phyloP scores from a whole-genome alignment of 345 rosid genomes.

The Alliaria petiolata region DNA sequence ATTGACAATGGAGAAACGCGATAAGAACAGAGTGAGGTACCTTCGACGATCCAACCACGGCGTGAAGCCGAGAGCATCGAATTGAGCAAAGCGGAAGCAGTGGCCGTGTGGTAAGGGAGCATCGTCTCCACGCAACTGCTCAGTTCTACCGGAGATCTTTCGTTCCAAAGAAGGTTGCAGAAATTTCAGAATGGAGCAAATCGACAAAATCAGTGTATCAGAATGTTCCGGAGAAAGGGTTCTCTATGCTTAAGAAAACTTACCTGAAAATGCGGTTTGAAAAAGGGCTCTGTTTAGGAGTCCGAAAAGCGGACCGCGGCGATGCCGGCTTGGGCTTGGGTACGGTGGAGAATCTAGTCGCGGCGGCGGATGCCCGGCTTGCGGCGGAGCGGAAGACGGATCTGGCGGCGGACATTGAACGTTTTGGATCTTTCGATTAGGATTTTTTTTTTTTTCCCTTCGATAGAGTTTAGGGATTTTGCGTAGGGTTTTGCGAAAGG shows the following conservation, averaged over 20 bases:
- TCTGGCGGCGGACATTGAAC: slow-evolving; percentile 70
- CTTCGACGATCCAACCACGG: slow-evolving; percentile 33
- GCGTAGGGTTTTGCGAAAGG: slow-evolving; percentile 12
- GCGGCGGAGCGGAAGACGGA: slow-evolving; percentile 63
- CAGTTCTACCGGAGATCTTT: slow-evolving; percentile 76
- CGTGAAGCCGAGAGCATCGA: slow-evolving; percentile 68
- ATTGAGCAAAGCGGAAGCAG: slow-evolving; percentile 86
- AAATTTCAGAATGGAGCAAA: neutral
- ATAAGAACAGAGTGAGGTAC: slow-evolving; percentile 16
- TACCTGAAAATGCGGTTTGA: slow-evolving; percentile 69
- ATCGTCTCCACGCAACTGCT: slow-evolving; percentile 75
- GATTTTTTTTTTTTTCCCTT: neutral
- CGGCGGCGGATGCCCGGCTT: slow-evolving; percentile 33
- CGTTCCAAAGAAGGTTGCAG: neutral
- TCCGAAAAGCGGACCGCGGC: slow-evolving; percentile 47
- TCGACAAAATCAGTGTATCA: neutral
- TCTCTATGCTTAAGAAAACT: slow-evolving; percentile 25
- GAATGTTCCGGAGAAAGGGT: neutral
- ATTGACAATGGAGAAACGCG: neutral
- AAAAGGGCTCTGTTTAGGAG: slow-evolving; percentile 49
- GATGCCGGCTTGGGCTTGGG: slow-evolving; percentile 42
- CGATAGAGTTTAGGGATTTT: slow-evolving; percentile 5
- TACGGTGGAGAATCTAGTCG: slow-evolving; percentile 34
- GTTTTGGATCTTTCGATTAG: neutral
- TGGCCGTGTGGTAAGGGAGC: slow-evolving; percentile 88